Conservation (phyloP, 805 yeast genomes). For the Myxozyma geophila region DNA sequence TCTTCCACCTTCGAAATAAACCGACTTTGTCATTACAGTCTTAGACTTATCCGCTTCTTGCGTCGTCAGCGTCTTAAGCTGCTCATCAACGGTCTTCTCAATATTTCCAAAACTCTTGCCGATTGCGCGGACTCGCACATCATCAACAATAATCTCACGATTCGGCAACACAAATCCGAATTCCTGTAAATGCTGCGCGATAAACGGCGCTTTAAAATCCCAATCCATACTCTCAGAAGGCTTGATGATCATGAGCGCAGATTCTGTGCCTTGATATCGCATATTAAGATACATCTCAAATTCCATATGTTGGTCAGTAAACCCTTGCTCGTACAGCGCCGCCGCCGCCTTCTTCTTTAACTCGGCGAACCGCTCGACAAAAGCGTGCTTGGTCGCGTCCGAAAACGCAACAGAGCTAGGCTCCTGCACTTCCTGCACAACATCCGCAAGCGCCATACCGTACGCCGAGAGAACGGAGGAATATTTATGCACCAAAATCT, state of each 20-base stretch:
- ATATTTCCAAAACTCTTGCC: slow-evolving; percentile 59
- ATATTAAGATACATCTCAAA: slow-evolving; percentile 73
- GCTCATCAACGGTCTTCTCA: slow-evolving; percentile 57
- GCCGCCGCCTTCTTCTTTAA: slow-evolving; percentile 52
- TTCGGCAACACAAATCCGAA: slow-evolving; percentile 67
- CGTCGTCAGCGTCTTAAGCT: slow-evolving; percentile 49
- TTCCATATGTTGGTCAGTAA: slow-evolving; percentile 50
- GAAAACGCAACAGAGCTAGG: slow-evolving; percentile 61
- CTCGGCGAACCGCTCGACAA: slow-evolving; percentile 53
- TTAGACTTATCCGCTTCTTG: slow-evolving; percentile 4
- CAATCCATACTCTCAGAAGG: slow-evolving; percentile 36
- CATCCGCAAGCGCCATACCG: slow-evolving; percentile 86
- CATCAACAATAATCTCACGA: slow-evolving; percentile 67
- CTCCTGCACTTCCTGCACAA: slow-evolving; percentile 76
- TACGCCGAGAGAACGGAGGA: slow-evolving; percentile 86
- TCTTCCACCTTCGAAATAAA: slow-evolving; percentile 60
- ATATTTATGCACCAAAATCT: slow-evolving; percentile 75
- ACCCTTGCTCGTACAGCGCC: slow-evolving; percentile 59
- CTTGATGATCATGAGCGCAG: slow-evolving; percentile 69
- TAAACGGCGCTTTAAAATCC: slow-evolving; percentile 54
- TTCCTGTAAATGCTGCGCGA: slow-evolving; percentile 64
- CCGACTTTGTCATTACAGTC: slow-evolving; percentile 47
- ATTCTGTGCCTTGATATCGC: slow-evolving; percentile 88
- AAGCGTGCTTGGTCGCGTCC: slow-evolving; percentile 41
- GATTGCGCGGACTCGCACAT: slow-evolving; percentile 72